Evolutionary conservation across 2,329 filamentous ascomycete genomes (phyloP).

Genomic region (Epichloe festucae): DNA sequence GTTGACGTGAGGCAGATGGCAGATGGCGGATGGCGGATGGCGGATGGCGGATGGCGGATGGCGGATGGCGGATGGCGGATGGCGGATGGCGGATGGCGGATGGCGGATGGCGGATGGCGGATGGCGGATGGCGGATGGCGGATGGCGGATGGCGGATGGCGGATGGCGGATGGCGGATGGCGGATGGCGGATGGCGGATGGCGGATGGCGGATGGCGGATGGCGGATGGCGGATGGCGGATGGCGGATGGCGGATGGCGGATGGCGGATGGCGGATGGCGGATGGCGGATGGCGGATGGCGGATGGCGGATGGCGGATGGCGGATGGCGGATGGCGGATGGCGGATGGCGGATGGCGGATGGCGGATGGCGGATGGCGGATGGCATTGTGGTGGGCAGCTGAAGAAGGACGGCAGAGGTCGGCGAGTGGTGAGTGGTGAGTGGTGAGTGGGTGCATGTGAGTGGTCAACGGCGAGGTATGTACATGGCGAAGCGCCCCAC

Average conservation of each 20-base stretch:
- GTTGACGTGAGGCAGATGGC: neutral
- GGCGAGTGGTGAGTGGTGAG: no score
- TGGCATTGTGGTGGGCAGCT: neutral
- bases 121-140: neutral
- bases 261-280: neutral
- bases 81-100: neutral
- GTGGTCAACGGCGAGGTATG: no score
- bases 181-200: neutral
- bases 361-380: neutral
- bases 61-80: neutral
- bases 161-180: no score
- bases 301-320: no score
- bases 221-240: neutral
- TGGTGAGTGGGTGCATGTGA: no score
- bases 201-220: neutral
- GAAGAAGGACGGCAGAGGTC: no score
- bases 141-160: neutral
- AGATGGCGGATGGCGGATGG: no score
- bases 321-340: neutral
- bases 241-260: neutral
- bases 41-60: neutral
- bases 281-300: neutral
- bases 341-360: no score
- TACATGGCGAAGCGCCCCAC: no score
- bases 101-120: neutral